Percentiles rank a stretch among this genome's conserved stretches.
Evolutionary conservation across 306 rosid species (phyloP).

Genomic region (Prunus kanzakura): DNA sequence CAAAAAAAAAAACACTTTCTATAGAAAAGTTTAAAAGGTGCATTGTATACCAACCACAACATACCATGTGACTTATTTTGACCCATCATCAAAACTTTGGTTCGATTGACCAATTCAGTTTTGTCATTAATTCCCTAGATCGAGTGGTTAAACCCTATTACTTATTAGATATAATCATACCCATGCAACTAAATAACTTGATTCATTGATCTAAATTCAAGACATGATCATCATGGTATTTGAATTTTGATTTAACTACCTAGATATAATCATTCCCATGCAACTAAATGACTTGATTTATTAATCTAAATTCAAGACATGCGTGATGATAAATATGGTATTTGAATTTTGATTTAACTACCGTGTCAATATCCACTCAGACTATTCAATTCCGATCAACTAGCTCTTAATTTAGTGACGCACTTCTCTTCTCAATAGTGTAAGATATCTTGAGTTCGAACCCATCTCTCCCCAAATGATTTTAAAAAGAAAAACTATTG

Average conservation of each 20-base stretch:
- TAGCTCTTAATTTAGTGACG: too few species aligned
- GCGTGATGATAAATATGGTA: neutral
- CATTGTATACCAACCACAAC: slow-evolving; percentile 40
- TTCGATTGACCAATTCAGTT: slow-evolving; percentile 41
- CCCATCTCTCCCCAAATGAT: neutral
- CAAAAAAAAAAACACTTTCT: neutral
- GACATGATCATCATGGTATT: neutral
- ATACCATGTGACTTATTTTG: slow-evolving; percentile 63
- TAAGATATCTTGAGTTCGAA: too few species aligned
- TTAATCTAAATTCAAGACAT: neutral
- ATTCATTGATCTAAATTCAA: neutral
- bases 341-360: neutral
- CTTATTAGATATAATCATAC: neutral
- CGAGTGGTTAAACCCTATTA: neutral
- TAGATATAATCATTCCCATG: neutral
- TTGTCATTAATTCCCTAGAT: neutral
- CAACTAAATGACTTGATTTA: neutral
- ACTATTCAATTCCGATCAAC: too few species aligned
- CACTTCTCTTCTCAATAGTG: too few species aligned
- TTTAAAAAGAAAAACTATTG: neutral
- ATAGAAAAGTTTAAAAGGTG: neutral
- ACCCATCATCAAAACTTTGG: slow-evolving; percentile 38
- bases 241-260: neutral
- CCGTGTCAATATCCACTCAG: too few species aligned
- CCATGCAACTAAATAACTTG: neutral